Percentiles rank a stretch among this genome's conserved stretches.
Evolutionary conservation across 139 green algal species (phyloP).

Genomic region (Dunaliella primolecta): DNA sequence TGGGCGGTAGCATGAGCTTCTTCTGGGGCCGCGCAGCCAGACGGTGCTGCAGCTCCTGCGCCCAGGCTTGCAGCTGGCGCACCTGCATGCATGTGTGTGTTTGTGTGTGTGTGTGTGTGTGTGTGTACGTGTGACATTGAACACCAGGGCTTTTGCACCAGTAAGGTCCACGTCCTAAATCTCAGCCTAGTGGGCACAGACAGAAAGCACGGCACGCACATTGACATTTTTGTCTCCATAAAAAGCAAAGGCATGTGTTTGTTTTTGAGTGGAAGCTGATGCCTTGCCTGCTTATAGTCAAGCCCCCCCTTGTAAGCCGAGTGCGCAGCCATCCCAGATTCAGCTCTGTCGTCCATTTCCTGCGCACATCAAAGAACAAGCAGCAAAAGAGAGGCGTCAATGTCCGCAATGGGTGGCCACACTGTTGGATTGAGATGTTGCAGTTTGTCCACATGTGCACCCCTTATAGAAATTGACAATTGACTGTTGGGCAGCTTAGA

Average conservation of each 20-base stretch:
- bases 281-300: slow-evolving; percentile 49
- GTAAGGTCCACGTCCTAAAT: neutral
- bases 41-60: slow-evolving; percentile 36
- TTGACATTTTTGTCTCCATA: too few relatives aligned
- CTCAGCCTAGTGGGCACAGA: too few relatives aligned
- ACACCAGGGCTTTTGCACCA: neutral
- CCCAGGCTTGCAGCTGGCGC: slow-evolving; percentile 50
- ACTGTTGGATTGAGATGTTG: too few relatives aligned
- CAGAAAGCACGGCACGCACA: neutral
- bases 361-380: too few relatives aligned
- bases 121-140: neutral
- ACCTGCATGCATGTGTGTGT: neutral
- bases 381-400: too few relatives aligned
- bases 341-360: slow-evolving; percentile 80
- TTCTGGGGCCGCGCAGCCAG: slow-evolving; percentile 21
- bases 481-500: too few relatives aligned
- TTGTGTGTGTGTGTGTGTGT: neutral
- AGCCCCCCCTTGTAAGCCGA: slow-evolving; percentile 87
- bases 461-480: too few relatives aligned
- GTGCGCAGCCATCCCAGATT: slow-evolving; percentile 78
- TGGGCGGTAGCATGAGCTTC: slow-evolving; percentile 20
- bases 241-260: too few relatives aligned
- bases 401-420: too few relatives aligned
- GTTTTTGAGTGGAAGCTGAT: too few relatives aligned
- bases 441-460: too few relatives aligned